Conservation (phyloP, 352 stramenopile genomes). For the Globisporangium heterothallicum region DNA sequence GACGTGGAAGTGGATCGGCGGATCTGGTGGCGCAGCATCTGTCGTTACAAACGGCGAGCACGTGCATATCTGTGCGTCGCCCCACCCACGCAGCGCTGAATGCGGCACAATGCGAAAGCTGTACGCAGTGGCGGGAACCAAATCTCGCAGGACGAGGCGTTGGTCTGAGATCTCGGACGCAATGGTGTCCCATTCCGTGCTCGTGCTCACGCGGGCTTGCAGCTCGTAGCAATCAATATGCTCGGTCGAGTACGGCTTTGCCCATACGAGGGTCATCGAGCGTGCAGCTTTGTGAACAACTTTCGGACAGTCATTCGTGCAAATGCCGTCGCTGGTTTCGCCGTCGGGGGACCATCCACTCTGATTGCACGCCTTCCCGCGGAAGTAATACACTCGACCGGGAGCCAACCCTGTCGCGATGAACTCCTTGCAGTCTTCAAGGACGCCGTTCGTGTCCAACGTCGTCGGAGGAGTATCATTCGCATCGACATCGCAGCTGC, state of each 20-base stretch:
- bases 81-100: conserved; percentile 28
- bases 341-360: conserved; percentile 48
- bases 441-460: not conserved
- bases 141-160: conserved; percentile 14
- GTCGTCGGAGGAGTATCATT: not conserved
- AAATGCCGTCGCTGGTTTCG: conserved; percentile 42
- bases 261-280: conserved; percentile 40
- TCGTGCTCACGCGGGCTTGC: conserved; percentile 27
- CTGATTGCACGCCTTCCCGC: conserved; percentile 34
- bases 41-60: conserved; percentile 27
- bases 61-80: conserved; percentile 22
- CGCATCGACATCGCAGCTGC: conserved; percentile 14
- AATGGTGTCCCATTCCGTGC: conserved; percentile 27
- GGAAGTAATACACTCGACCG: conserved; percentile 49
- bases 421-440: conserved; percentile 26
- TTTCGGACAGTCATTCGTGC: conserved; percentile 46
- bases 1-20: conserved; percentile 23
- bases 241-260: conserved; percentile 43
- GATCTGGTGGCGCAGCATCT: conserved; percentile 26
- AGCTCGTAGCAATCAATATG: conserved; percentile 47
- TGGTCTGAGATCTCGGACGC: conserved; percentile 19
- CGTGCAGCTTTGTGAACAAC: conserved; percentile 21
- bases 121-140: conserved; percentile 42
- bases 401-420: conserved; percentile 24
- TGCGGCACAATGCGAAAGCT: conserved; percentile 48